Evolutionary conservation across 345 rosid species (phyloP), one percentile per base, ranked within the genome.

Genomic region (Eucalyptus regnans): DNA sequence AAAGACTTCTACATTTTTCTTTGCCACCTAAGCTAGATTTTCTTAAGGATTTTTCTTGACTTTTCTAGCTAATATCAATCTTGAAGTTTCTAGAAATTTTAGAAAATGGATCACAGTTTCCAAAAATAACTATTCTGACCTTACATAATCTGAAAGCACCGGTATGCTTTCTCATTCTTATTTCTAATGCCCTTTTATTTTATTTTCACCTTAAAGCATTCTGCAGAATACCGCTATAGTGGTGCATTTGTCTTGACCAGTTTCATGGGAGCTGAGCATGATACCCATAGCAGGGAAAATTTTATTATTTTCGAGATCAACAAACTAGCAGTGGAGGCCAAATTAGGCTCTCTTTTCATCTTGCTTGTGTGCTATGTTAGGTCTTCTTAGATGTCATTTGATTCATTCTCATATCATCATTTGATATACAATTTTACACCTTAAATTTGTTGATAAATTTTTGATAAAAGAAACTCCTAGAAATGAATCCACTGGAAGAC

Each of bases 281-380:
- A 93, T 90, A 90, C 90, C 90, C 96, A 94, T 93, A 92, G 93
- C 86, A 96, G 94, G 91, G 99, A 94, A 90, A 94, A 89, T 91
- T 96, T 98, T 89, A 33, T 95, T 90, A 96, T 97, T 83, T 99
- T 99, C 89, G 99, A 97, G 88, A 94, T 96, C 88, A 96, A 91
- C 90, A 96, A 93, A 92, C 95, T 98, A 88, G 94, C 94, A 29
- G 87, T 92, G 91, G 98, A 98, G 92, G 95, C 96, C 44, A 97
- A 95, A 92, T 94, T 95, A 83, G 95, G 97, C 86, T 94, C 99
- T 51, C 97, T 98, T 68, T 90, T 95, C 86, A 91, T 98, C 90
- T 92, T 98, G 94, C 93, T 98, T 90, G 94, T 98, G 87, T 95
- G 96, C 94, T 94, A 93, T 92, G 99, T 99, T 97, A 93, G 86